phyloP scores from a whole-genome alignment of 2,329 filamentous ascomycete genomes.

The Phyllosticta citrichinensis region DNA sequence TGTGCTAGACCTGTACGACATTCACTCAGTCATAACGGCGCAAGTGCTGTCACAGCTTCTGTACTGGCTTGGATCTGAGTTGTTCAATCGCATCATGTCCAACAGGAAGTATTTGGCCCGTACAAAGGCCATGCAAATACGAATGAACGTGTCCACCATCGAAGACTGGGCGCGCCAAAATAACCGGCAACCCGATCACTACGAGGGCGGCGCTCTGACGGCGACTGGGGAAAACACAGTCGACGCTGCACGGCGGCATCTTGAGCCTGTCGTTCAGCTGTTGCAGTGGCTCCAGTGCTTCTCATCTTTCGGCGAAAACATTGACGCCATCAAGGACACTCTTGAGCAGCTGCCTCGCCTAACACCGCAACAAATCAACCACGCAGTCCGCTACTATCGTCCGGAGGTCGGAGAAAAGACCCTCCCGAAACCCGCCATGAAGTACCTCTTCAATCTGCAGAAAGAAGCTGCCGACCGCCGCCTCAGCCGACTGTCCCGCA shows the following conservation, averaged over 20 bases:
- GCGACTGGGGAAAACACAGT: constrained; percentile 79
- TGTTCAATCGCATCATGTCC: constrained; percentile 97
- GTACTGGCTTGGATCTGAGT: constrained; percentile 91
- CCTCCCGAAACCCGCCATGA: constrained; percentile 76
- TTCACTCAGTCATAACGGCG: constrained; percentile 89
- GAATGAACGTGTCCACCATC: constrained; percentile 92
- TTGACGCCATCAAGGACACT: constrained; percentile 79
- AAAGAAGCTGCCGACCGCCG: constrained; percentile 51
- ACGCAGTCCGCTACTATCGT: constrained; percentile 85
- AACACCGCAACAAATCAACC: constrained; percentile 79
- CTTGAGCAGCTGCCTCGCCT: constrained; percentile 79
- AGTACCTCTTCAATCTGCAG: constrained; percentile 73
- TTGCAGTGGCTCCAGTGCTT: constrained; percentile 98
- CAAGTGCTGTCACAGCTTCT: constrained; percentile 88
- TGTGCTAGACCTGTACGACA: constrained; percentile 95
- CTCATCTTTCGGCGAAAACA: constrained; percentile 82
- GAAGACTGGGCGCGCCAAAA: constrained; percentile 95
- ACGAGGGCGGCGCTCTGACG: constrained; percentile 80
- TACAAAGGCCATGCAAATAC: constrained; percentile 98
- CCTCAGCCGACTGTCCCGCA: not conserved
- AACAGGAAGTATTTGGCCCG: constrained; percentile 88
- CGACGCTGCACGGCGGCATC: constrained; percentile 71
- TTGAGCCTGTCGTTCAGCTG: constrained; percentile 84
- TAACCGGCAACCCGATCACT: constrained; percentile 90
- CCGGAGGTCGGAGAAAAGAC: constrained; percentile 93